Evolutionary conservation across 1,139 yeast species (phyloP), one percentile per base, ranked within the genome.

Genomic region (Taphrina pruni): DNA sequence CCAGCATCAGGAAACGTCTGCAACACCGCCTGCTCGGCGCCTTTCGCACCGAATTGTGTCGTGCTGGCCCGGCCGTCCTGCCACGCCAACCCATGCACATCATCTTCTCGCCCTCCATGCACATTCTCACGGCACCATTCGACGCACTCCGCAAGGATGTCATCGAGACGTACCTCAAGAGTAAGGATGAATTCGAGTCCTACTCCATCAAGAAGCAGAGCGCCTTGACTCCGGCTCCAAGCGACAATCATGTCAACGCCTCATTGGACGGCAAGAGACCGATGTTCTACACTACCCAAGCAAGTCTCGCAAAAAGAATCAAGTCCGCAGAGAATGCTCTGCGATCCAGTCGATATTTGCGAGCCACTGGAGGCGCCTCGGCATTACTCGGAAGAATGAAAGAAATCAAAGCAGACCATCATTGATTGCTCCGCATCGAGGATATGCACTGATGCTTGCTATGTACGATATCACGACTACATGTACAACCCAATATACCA

Each of bases 41-140:
- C 8, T 58, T 58, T 45, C 52, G 62, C 12, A 5, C 52, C 21
- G 39, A 20, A 20, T 2, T 58, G 0, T 12, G 7, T 11, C 12
- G 12, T 6, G 54, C 51, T 11, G 54, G 54, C 2, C 62, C 51
- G n/a, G 21, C n/a, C 26, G 54, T 45, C 26, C n/a, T 58, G 26
- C 62, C 62, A 9, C 3, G 9, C 12, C 38, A 14, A 41, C 62
- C 62, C 21, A 45, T 58, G 62, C 43, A 58, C 32, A 11, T 43
- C 43, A 20, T 58, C 41, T 45, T 58, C 11, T 8, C 62, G 26
- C 62, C 62, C 21, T 36, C 48, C 12, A 58, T 58, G 62, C 39
- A 17, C 9, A 32, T 45, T 12, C 43, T 45, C 14, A 45, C 6
- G 2, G 62, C 62, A 7, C 62, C 62, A 6, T 58, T 58, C 54